Evolutionary conservation across 1,139 yeast genomes (phyloP), one percentile per base, ranked within the genome.

Genomic region (Neolecta irregularis): DNA sequence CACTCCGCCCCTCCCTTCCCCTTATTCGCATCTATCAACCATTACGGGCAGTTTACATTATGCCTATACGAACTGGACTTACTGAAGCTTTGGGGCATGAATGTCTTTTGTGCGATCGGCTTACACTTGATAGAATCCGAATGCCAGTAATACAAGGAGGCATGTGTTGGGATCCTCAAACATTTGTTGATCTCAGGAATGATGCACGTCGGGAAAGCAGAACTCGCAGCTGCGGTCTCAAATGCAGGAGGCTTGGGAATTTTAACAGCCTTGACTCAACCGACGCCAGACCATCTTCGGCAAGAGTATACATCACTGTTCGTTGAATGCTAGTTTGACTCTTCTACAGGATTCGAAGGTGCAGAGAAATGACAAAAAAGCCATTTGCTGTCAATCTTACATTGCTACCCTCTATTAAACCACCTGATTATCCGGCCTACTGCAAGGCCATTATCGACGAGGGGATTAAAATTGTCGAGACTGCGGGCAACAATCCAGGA

Each of bases 351-450:
- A 50, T 54, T 37, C 44, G 45, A 20, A 44, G 44, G 39, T 37
- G 45, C 29, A 44, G 46, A 36, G 21, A 35, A 7, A 36, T 48
- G 25, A 52, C 58, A 13, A 30, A 40, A 25, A 47, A 50, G 30
- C 54, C 54, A n/a, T 53, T 55, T 41, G 59, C 57, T 8, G 58
- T 55, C 28, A 55, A 55, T 43, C 45, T 55, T 41, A 55, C 59
- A 8, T 44, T 55, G 41, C 46, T 55, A 25, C 59, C 59, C 2
- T 44, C 58, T n/a, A 51, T 55, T 42, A 35, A 34, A 6, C 52
- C 56, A 3, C 58, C 59, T 5, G 55, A 55, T 43, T 53, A 55
- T 38, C 46, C 40, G 19, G 52, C 49, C 5, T 55, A 45, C 36
- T 57, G 57, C 15, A 46, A 45, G 39, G 57, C 49, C 1, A 57